Base-by-base conservation (phyloP, 345 rosid species). In the Garcia nutans region DNA sequence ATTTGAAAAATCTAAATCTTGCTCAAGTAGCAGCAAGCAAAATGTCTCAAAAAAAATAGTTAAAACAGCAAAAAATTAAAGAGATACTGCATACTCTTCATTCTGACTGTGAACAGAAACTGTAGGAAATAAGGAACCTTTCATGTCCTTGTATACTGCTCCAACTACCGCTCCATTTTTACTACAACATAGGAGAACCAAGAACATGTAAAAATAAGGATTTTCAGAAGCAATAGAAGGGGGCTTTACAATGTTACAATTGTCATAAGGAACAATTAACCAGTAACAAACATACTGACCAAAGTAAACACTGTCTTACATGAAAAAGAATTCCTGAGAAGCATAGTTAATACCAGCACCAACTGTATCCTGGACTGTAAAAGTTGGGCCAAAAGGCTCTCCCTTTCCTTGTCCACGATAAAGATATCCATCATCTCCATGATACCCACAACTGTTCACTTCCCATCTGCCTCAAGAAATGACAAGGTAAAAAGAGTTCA, bases 271-370 rank as follows among this genome's bases (percentile, higher is more conserved):
- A 68, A 26, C 9, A 62, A 56, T 45, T 15, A 60, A 33, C 44
- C 24, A 45, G 44, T n/a, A 57, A 23, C 10, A 71, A 11, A 26
- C 15, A 67, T 41, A 81, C 22, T 41, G 69, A 74, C 66, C 74
- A 65, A 52, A 16, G 70, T 70, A 74, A 42, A 72, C 45, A 73
- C 85, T 58, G 57, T 79, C 97, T 90, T 89, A 96, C 99, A 97
- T 96, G 90, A 96, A 96, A 87, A 96, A 92, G 81, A 92, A 87
- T 78, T 90, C 92, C 81, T 89, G 93, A 0, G 91, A 81, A 81
- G 89, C 91, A 85, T 89, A 93, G 86, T 93, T 92, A 70, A 96
- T 92, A 79, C 99, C 98, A 69, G 90, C 93, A 49, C 99, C 99
- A 84, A 93, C 95, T 1, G 78, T 89, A 89, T 96, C 99, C 56